Evolutionary conservation across 352 stramenopile genomes (phyloP).

Genomic region (Phytophthora pseudosyringae): DNA sequence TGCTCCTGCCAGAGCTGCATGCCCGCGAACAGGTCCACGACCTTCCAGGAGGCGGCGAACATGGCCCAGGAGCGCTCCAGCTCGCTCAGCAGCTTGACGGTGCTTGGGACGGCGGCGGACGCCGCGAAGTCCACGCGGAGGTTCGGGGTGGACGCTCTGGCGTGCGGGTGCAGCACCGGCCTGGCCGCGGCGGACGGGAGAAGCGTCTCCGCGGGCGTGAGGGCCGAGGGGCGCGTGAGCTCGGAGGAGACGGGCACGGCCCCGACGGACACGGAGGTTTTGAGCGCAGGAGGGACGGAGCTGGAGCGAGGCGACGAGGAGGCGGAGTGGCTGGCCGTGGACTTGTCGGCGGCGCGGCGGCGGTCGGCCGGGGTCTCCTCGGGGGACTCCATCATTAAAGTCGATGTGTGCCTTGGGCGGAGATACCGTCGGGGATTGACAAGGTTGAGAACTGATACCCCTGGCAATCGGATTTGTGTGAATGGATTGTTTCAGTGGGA

Average conservation of each 20-base stretch:
- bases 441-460: not conserved
- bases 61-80: slow-evolving; percentile 77
- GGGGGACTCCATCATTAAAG: slow-evolving; percentile 21
- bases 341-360: slow-evolving; percentile 5
- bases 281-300: not conserved
- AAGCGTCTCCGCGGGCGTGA: slow-evolving; percentile 12
- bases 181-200: slow-evolving; percentile 3
- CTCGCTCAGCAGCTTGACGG: slow-evolving; percentile 74
- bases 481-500: not conserved
- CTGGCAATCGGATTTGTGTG: not conserved
- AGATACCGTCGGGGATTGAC: too few species aligned
- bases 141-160: not conserved
- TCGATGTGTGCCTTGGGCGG: not conserved
- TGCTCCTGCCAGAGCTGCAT: slow-evolving; percentile 78
- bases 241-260: slow-evolving; percentile 16
- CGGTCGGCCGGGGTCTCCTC: slow-evolving; percentile 8
- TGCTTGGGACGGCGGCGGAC: slow-evolving; percentile 47
- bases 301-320: slow-evolving; percentile 27
- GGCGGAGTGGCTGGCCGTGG: slow-evolving; percentile 14
- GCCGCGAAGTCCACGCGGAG: slow-evolving; percentile 21
- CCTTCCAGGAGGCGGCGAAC: slow-evolving; percentile 69
- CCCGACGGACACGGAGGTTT: slow-evolving; percentile 21
- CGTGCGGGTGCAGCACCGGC: slow-evolving; percentile 18
- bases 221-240: slow-evolving; percentile 9
- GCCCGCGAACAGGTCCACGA: slow-evolving; percentile 72